Base-by-base conservation (phyloP, 768 basidiomycete genomes). In the Mycena vulgaris region DNA sequence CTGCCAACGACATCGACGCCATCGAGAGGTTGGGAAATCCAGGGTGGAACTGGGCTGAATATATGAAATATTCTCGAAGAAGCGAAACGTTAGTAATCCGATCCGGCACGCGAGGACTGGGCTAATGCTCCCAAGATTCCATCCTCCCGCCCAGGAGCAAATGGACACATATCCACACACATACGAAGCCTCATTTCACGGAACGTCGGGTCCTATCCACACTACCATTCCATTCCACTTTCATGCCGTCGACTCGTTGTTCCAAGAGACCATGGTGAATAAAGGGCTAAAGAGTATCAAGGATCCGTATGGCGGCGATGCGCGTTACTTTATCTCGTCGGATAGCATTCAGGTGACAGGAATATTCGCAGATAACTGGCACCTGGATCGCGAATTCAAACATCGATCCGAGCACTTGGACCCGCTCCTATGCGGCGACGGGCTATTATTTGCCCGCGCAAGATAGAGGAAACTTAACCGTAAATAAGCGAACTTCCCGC, bases 1-100 rank as follows among this genome's bases (percentile, higher is more conserved):
- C 79, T 31, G 75, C 75, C 23, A 59, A 49, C 3, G 81, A 80
- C 51, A 64, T 80, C 27, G 77, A 81, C 59, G 80, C 78, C 8
- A 78, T 85, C 55, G 88, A 88, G 72, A 78, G 79, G 59, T 79
- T 90, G n/a, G 88, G 88, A 8, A 89, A 89, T 65, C 80, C 81
- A 1, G 88, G 88, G 7, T 90, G 88, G 88, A 88, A 87, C 70
- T 89, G 86, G 86, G 74, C 79, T 0, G 80, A 83, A 23, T 85
- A 81, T 60, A 61, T 77, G 10, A 81, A 83, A 53, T 84, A 85
- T 67, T 80, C 79, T 6, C 78, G 77, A 66, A 82, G 79, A 59
- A 74, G 79, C 10, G 83, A 84, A 71, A 83, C 73, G 85, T 87
- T 31, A 28, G 80, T 73, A 6, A 27, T 60, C 27, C 35, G 14